Evolutionary conservation across 331 rosid species (phyloP).

Genomic region (Ulmus americana): DNA sequence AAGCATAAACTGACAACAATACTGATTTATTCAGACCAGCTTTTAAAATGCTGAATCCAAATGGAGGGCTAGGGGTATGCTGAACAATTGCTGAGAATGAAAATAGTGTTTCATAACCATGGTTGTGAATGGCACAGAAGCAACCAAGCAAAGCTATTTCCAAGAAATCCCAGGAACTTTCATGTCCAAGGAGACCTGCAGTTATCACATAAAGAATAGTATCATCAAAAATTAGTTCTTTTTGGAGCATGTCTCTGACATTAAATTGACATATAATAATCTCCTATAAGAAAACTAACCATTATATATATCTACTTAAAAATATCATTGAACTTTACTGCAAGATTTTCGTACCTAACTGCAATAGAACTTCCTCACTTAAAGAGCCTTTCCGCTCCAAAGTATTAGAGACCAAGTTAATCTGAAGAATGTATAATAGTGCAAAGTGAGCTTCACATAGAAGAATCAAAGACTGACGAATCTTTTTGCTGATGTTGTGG

Average conservation of each 20-base stretch:
- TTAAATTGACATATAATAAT: background rate
- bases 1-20: slow-evolving; percentile 76
- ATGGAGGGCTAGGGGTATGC: slow-evolving; percentile 78
- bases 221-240: slow-evolving; percentile 3
- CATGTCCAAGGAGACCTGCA: slow-evolving; percentile 82
- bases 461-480: slow-evolving; percentile 75
- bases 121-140: slow-evolving; percentile 94
- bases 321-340: slow-evolving; percentile 3
- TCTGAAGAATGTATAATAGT: slow-evolving; percentile 74
- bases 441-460: slow-evolving; percentile 87
- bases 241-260: background rate
- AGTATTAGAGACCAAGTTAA: slow-evolving; percentile 57
- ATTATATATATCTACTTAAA: background rate
- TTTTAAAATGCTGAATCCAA: slow-evolving; percentile 88
- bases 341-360: slow-evolving; percentile 56
- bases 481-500: slow-evolving; percentile 67
- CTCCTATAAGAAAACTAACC: background rate
- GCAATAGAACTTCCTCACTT: slow-evolving; percentile 60
- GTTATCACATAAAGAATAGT: slow-evolving; percentile 21
- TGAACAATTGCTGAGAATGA: slow-evolving; percentile 94
- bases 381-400: slow-evolving; percentile 74
- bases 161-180: slow-evolving; percentile 87
- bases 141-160: slow-evolving; percentile 88
- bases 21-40: slow-evolving; percentile 95
- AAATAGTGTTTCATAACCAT: slow-evolving; percentile 83